Evolutionary conservation across 192 early-diverging fungal species (phyloP), one percentile per base, ranked within the genome.

Genomic region (Backusella tuberculispora): DNA sequence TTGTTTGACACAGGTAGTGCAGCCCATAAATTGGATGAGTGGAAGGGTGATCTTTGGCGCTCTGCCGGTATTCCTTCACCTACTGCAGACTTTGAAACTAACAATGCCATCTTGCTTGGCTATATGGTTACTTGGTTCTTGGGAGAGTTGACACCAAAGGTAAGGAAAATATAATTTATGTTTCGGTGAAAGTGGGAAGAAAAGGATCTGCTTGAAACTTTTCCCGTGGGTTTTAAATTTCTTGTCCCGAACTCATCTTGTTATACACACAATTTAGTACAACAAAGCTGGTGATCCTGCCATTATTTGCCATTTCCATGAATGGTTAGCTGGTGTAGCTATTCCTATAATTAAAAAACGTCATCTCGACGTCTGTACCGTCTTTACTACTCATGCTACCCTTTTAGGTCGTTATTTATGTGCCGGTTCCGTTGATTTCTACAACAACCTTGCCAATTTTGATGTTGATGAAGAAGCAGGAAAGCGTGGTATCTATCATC

Each of bases 311-410:
- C 97, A 99, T 81, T 97, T 99, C 86, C 97, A 99, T 85, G 97
- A 99, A 79, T 99, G 97, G 97, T 90, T 94, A 69, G 93, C 96
- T 21, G 94, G 95, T 63, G 93, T 98, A 40, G 96, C 92, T 10
- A 92, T 97, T 3, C 89, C 95, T 17, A 84, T 98, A 19, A 89
- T 92, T 80, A 91, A 93, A 71, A 96, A 96, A 80, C 89, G 96
- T 73, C 85, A 90, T 69, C 83, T 97, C 41, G 92, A 96, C 80
- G 87, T 97, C 63, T 93, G 96, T 12, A 99, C 96, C 14, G 94
- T 99, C 67, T 99, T 99, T 81, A 98, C 97, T 5, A 97, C 96
- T 17, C 96, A 98, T 78, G 96, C 95, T 5, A 99, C 97, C 10
- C 83, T 99, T 63, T 87, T 99, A 6, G 97, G 96, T 9, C 92